Evolutionary conservation across 768 basidiomycete genomes (phyloP).

Genomic region (Exidia glandulosa): DNA sequence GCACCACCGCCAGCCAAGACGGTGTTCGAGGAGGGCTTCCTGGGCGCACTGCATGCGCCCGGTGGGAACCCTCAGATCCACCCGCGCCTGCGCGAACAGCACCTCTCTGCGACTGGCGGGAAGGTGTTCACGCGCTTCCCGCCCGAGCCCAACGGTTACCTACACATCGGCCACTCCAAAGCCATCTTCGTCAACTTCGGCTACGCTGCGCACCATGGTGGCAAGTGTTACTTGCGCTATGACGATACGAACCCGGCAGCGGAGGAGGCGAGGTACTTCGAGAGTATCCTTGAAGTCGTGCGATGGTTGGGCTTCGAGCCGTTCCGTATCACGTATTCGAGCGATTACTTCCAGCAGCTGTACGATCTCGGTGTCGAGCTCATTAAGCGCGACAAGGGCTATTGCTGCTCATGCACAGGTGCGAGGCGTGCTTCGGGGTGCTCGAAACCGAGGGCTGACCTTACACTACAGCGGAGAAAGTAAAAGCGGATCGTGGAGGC

Average conservation of each 20-base stretch:
- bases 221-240: constrained; percentile 86
- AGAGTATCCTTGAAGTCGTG: constrained; percentile 89
- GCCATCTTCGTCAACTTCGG: constrained; percentile 98
- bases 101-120: constrained; percentile 70
- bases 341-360: constrained; percentile 86
- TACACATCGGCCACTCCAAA: constrained; percentile 95
- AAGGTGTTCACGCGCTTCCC: constrained; percentile 93
- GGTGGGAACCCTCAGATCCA: constrained; percentile 87
- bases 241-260: constrained; percentile 99
- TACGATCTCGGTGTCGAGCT: constrained; percentile 82
- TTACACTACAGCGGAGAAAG: constrained; percentile 66
- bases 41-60: constrained; percentile 83
- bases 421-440: constrained; percentile 19
- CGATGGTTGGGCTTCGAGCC: constrained; percentile 97
- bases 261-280: constrained; percentile 92
- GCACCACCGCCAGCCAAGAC: constrained; percentile 33
- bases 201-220: constrained; percentile 91
- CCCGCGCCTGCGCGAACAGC: constrained; percentile 64
- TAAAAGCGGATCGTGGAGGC: constrained; percentile 80
- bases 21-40: constrained; percentile 91
- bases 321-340: constrained; percentile 98
- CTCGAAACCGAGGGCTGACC: background rate
- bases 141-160: constrained; percentile 94
- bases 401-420: constrained; percentile 96
- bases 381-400: constrained; percentile 83